A percentile compares a stretch with the other conserved stretches of the same genome.
Conservation (phyloP, 139 green algal genomes). For the Tetradesmus obliquus region DNA sequence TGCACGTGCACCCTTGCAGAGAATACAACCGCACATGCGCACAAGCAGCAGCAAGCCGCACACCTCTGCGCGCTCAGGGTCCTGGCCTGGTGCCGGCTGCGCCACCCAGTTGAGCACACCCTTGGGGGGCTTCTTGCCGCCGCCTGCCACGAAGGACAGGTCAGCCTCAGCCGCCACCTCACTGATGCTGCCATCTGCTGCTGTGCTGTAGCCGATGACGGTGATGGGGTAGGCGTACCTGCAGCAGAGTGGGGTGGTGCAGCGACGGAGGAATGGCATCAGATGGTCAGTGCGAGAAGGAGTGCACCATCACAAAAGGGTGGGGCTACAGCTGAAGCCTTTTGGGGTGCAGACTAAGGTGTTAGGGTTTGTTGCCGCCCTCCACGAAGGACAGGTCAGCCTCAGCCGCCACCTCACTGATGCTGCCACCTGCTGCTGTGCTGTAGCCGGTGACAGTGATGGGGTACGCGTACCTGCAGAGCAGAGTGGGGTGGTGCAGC, state of each 20-base stretch:
- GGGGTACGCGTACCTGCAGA: conserved; percentile 90
- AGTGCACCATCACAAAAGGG: background rate
- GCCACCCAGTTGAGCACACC: conserved; percentile 98
- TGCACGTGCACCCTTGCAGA: background rate
- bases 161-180: conserved; percentile 79
- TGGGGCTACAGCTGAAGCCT: too few species aligned
- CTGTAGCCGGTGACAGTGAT: conserved; percentile 82
- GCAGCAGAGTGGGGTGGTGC: conserved; percentile 12
- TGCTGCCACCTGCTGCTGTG: conserved; percentile 58
- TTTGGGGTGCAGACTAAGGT: too few species aligned
- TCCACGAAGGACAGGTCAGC: conserved; percentile 60
- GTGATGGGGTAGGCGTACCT: conserved; percentile 94
- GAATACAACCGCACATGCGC: background rate
- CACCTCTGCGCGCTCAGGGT: conserved; percentile 59
- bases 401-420: conserved; percentile 80
- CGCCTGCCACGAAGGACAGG: conserved; percentile 45
- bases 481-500: background rate
- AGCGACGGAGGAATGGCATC: conserved; percentile 12
- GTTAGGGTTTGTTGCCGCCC: background rate
- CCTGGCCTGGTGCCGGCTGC: conserved; percentile 75
- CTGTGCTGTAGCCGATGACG: conserved; percentile 74
- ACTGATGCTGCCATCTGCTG: conserved; percentile 62
- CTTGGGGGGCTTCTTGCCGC: conserved; percentile 86
- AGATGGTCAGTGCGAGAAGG: background rate
- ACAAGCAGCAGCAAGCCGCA: background rate